These are phyloP conservation scores for Pneumocystis murina DNA, from an alignment of 1,139 yeast genomes.

Conservation along the genomic window DNA sequence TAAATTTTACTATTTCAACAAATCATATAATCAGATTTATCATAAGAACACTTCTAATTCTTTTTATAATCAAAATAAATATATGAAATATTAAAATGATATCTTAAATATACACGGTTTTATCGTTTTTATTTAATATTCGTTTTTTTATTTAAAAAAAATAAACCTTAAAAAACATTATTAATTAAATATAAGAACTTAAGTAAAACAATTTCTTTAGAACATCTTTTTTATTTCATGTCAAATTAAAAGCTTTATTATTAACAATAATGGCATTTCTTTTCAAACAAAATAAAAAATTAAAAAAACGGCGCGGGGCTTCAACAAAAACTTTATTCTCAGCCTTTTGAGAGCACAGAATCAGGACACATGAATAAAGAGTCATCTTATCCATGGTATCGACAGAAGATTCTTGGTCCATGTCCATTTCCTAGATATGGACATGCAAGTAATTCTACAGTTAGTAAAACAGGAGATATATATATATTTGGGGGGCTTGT, in stretches of 20 bases:
- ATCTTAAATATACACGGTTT: too few species aligned
- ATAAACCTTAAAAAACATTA: neutral
- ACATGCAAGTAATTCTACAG: conserved; percentile 60
- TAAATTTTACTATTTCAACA: neutral
- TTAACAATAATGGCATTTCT: neutral
- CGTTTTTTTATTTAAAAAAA: too few species aligned
- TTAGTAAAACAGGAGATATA: conserved; percentile 63
- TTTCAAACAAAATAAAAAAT: neutral
- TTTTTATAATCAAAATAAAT: neutral
- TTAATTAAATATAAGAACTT: neutral
- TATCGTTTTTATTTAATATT: too few species aligned
- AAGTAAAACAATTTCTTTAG: neutral
- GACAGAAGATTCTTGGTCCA: conserved; percentile 35
- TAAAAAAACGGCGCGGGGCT: neutral
- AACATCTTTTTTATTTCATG: neutral
- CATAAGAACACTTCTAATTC: neutral
- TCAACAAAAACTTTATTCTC: neutral
- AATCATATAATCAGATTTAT: neutral
- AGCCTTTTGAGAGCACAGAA: neutral
- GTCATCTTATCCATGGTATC: conserved; percentile 12
- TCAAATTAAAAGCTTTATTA: neutral
- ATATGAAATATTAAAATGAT: too few species aligned
- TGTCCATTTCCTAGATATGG: conserved; percentile 91
- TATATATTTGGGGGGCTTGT: conserved; percentile 91
- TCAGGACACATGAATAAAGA: neutral